Base-by-base conservation (phyloP, 2,329 filamentous ascomycete genomes). In the Mycosphaerella arachidis region DNA sequence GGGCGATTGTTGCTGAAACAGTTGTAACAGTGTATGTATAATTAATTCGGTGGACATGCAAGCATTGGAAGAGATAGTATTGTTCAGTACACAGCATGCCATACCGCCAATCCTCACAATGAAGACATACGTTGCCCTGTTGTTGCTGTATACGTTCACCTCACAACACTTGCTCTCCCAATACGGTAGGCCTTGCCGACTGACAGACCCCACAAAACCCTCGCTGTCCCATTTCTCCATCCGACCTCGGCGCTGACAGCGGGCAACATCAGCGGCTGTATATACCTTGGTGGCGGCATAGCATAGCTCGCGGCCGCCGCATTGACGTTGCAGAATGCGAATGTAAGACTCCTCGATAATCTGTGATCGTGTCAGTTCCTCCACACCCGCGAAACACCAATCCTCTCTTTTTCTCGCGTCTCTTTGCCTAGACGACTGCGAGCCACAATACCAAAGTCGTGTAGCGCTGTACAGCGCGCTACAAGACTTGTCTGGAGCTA, bases 371-470 rank as follows among this genome's bases (percentile, higher is more conserved):
- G 24, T 24, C 24, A 24, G 24, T 24, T 24, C 24, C 24, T 24
- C 24, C 3, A 24, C 24, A 24, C 24, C 3, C 24, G 24, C 24
- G 24, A 24, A 24, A 46, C 50, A 50, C 31, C 31, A 27, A 16
- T 43, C 46, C 30, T 18, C 55, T 24, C 27, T 30, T 52, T 50
- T 16, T 20, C 53, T 50, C 57, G 43, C 57, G 43, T 60, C 58
- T 54, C 58, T 60, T 60, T 60, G n/a, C 50, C 30, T 60, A 57
- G 58, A 58, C 46, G 59, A 56, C 56, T 40, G 48, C 59, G 56
- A 57, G 56, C 24, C 53, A 56, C 12, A 10, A 33, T 33, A 37
- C 30, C 40, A 24, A 24, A 24, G 24, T 24, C 3, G 24, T 24
- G 24, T 24, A 24, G 24, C 24, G 24, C 3, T 3, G 24, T 24